Evolutionary conservation across 192 early-diverging fungal genomes (phyloP).

Genomic region (Entrophospora sp.): DNA sequence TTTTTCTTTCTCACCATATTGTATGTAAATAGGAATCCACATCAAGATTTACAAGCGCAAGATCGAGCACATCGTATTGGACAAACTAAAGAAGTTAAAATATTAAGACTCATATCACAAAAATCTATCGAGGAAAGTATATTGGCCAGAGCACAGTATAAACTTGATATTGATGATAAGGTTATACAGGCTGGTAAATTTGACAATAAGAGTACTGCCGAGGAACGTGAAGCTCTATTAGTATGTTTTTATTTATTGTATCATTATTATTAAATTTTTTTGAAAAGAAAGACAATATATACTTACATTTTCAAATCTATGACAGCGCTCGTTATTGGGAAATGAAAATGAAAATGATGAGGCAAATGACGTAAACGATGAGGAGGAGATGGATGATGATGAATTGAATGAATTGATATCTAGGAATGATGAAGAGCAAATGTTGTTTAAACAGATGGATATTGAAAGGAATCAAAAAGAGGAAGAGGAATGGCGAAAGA

Average conservation of each 20-base stretch:
- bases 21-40: constrained; percentile 79
- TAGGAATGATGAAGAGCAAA: constrained; percentile 73
- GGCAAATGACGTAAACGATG: constrained; percentile 55
- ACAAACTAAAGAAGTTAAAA: constrained; percentile 95
- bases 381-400: constrained; percentile 70
- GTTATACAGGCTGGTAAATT: constrained; percentile 99
- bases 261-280: background rate
- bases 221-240: constrained; percentile 87
- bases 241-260: constrained; percentile 8
- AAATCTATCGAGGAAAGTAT: constrained; percentile 93
- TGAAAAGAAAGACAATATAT: background rate
- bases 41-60: constrained; percentile 97
- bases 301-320: no score
- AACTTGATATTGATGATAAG: constrained; percentile 94
- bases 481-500: constrained; percentile 38
- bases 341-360: constrained; percentile 73
- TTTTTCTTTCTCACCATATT: background rate
- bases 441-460: constrained; percentile 70
- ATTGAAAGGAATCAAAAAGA: constrained; percentile 48
- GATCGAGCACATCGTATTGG: constrained; percentile 99
- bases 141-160: constrained; percentile 86
- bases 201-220: constrained; percentile 88
- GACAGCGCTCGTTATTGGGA: constrained; percentile 65
- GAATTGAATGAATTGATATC: constrained; percentile 91
- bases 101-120: constrained; percentile 84